Base-by-base conservation (phyloP, 208 protist genomes). In the Porcisia deanei region DNA sequence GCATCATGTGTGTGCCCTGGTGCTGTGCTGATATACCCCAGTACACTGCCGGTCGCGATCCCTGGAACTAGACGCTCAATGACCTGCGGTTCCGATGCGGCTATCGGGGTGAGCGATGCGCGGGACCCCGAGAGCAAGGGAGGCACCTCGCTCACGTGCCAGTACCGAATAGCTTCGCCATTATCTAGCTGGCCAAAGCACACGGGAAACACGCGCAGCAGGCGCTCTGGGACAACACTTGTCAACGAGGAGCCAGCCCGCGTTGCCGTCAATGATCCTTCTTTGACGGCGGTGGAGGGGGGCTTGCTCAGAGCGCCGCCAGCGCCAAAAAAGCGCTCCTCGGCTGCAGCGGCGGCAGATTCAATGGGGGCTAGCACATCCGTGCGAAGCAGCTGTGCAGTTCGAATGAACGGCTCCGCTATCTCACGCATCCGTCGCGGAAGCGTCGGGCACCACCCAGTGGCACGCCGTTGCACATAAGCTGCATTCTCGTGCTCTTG, bases 371-470 rank as follows among this genome's bases (percentile, higher is more conserved):
- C 84, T 34, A 96, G 79, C 43, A 94, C 68, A 41, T 93, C 90
- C 3, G 81, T 82, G 59, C 85, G 83, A 3, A 96, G 83, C 14
- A 97, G 85, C 55, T 89, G 75, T 57, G 91, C 76, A 5, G 79
- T 63, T 37, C 88, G 81, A 71, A 97, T 87, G 83, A 91, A 97
- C 18, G 77, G 75, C 79, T 97, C 89, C 1, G 87, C 83, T 14
- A 97, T 76, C 60, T 87, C 85, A 9, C 89, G 87, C 73, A 97
- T 79, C 2, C 91, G 89, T 25, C 81, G 83, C 25, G 79, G 43
- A 37, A 95, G 73, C 22, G 85, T 69, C 3, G 88, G 87, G 58
- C 88, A 95, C 53, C 80, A 75, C 3, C 86, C 86, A 1, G 60
- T 76, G 74, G 45, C 64, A 63, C 76, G 83, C 47, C 45, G 74